Conservation (phyloP, 805 yeast genomes). For the Brettanomyces nanus region DNA sequence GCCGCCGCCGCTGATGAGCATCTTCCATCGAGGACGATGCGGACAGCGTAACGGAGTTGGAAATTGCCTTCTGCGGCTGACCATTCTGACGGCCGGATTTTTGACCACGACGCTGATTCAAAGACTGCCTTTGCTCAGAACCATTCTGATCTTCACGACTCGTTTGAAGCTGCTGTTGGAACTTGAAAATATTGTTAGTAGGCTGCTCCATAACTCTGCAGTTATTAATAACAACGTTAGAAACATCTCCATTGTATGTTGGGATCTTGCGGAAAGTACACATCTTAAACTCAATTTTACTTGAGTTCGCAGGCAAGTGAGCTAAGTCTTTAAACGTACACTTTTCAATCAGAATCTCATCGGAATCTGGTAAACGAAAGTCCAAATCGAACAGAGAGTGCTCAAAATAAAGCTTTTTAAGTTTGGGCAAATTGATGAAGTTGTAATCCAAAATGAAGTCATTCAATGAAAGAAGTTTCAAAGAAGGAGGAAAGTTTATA, state of each 20-base stretch:
- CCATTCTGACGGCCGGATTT: background rate
- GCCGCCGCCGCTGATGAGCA: background rate
- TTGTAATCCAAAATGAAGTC: slow-evolving; percentile 24
- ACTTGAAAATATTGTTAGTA: slow-evolving; percentile 18
- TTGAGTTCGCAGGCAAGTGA: slow-evolving; percentile 13
- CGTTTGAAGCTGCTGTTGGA: slow-evolving; percentile 17
- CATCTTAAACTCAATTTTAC: slow-evolving; percentile 23
- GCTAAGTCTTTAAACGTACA: slow-evolving; percentile 24
- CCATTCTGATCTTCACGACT: background rate
- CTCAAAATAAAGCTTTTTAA: slow-evolving; percentile 20
- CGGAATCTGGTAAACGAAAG: slow-evolving; percentile 20
- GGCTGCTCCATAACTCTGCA: slow-evolving; percentile 26
- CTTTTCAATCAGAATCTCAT: slow-evolving; percentile 23
- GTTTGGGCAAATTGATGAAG: slow-evolving; percentile 17
- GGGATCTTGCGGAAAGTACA: slow-evolving; percentile 24
- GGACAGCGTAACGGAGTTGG: background rate
- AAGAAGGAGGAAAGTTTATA: slow-evolving; percentile 20
- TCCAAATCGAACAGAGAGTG: slow-evolving; percentile 26
- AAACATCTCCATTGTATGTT: slow-evolving; percentile 20
- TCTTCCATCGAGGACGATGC: background rate
- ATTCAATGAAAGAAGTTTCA: slow-evolving; percentile 20
- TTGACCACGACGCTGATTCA: slow-evolving; percentile 3
- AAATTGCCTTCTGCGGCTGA: background rate
- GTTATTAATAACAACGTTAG: slow-evolving; percentile 20
- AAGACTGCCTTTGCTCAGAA: slow-evolving; percentile 3